Evolutionary conservation across 768 basidiomycete genomes (phyloP), one percentile per base, ranked within the genome.

Genomic region (Asterophora lycoperdoides): DNA sequence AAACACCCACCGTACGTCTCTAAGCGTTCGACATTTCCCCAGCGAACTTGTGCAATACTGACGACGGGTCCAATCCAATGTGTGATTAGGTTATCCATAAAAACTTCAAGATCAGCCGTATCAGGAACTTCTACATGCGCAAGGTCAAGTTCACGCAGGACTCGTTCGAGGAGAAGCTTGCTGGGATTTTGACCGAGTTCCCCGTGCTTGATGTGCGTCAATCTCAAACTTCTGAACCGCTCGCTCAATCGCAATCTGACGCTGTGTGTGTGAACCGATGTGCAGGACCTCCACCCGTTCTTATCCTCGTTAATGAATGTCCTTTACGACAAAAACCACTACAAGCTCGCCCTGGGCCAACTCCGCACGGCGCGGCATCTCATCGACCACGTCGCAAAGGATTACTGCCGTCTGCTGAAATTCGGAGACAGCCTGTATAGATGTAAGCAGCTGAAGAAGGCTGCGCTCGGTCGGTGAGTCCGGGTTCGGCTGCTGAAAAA

Each of bases 121-220:
- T 98, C 71, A 83, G 95, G 54, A 92, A 93, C 61, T 93, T 93
- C 64, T 96, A 99, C 69, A 97, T 98, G 95, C 84, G 95, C 66
- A 99, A 99, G 69, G 95, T 99, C 71, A 98, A 95, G 69, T 98
- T 96, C 67, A 94, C 94, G 2, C 93, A 97, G 67, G 93, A 97
- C 63, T 77, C 89, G 13, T 97, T 98, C 57, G 93, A 96, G 52
- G 94, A 97, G 70, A 94, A 97, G 65, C 79, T 99, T 26, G 84
- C 84, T 47, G 86, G 84, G 29, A 99, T 99, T 64, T 74, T 99
- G 62, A 80, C 84, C 37, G 96, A 99, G 67, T 99, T 99, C 73
- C 96, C 96, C 17, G 84, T 98, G 72, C 86, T 99, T 44, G 95
- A 98, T 66, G 93, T 94, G 61, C 63, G 90, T 79, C 6, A 18